Percentiles rank a stretch among this genome's conserved stretches.
phyloP scores from a whole-genome alignment of 2,329 filamentous ascomycete species.

The Apiospora marii region DNA sequence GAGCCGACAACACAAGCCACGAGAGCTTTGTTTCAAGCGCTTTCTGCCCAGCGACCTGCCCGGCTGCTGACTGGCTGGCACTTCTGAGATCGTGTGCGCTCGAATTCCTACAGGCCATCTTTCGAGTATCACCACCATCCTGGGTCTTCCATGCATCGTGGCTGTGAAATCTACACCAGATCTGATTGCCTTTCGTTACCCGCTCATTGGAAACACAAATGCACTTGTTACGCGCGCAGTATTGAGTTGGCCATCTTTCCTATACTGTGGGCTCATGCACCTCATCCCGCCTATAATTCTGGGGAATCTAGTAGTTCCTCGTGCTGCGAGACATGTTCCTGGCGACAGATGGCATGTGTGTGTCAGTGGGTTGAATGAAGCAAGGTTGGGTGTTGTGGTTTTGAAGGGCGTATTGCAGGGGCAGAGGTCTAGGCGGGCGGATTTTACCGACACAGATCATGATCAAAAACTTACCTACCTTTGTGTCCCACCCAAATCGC shows the following conservation, averaged over 20 bases:
- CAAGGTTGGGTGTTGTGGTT: neutral
- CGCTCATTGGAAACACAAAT: conserved; percentile 1
- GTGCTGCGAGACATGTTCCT: neutral
- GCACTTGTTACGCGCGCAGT: conserved; percentile 1
- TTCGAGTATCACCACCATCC: neutral
- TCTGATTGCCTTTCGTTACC: neutral
- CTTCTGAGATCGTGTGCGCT: neutral
- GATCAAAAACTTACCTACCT: neutral
- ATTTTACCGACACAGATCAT: neutral
- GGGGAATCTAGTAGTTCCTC: neutral
- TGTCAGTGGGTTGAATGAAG: neutral
- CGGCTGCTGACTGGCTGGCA: neutral
- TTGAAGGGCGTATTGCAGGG: neutral
- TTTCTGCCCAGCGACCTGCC: neutral
- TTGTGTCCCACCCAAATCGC: neutral
- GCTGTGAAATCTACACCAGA: neutral
- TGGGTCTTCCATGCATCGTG: neutral
- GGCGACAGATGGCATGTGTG: neutral
- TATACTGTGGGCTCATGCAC: neutral
- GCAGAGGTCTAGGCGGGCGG: neutral
- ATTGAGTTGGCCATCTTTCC: neutral
- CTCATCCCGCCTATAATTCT: neutral
- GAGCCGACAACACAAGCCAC: conserved; percentile 11
- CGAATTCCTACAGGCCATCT: neutral
- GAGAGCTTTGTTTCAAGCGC: conserved; percentile 13